Evolutionary conservation across 495 filamentous ascomycete species (phyloP), one percentile per base, ranked within the genome.

Genomic region (Baudoinia panamericana): DNA sequence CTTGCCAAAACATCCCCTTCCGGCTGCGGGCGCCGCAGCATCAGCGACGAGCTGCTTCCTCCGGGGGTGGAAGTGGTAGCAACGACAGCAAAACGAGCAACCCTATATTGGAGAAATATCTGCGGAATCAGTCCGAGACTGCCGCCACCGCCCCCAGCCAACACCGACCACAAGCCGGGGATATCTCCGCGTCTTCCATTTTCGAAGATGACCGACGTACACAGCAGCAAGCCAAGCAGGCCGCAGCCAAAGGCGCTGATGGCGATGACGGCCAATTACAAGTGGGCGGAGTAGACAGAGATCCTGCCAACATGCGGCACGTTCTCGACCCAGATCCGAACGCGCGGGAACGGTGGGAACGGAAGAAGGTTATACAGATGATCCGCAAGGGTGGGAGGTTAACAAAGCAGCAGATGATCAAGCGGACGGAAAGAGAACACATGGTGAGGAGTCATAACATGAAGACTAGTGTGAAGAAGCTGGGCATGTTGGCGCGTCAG

Each of bases 381-480:
- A 63, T 93, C 36, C 70, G 68, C 7, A 66, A 70, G 10, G 67
- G 78, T 22, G 80, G 81, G n/a, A 67, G 76, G 8, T 53, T 93
- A 32, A 72, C 74, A 5, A 68, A 69, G 45, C 58, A 60, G 29
- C 68, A 80, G 41, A 59, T 68, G 30, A 70, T 93, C 35, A 67
- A 73, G 56, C 71, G 75, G 19, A 78, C 81, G 18, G 90, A 97
- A 67, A 70, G 83, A 43, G 64, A 78, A 55, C 64, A 71, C 30
- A 51, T 71, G 1, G 69, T 65, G 54, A 75, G 73, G 53, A 80
- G 73, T 34, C 69, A 75, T 16, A 67, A 66, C 48, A 62, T 93
- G 45, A 76, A 84, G 55, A 93, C 90, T 0, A 79, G 73, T 11
- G 60, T 81, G 36, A 95, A 95, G 75, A 96, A 96, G 67, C 69